Base-by-base conservation (phyloP, 768 basidiomycete species). In the Antrodiella citrinella region DNA sequence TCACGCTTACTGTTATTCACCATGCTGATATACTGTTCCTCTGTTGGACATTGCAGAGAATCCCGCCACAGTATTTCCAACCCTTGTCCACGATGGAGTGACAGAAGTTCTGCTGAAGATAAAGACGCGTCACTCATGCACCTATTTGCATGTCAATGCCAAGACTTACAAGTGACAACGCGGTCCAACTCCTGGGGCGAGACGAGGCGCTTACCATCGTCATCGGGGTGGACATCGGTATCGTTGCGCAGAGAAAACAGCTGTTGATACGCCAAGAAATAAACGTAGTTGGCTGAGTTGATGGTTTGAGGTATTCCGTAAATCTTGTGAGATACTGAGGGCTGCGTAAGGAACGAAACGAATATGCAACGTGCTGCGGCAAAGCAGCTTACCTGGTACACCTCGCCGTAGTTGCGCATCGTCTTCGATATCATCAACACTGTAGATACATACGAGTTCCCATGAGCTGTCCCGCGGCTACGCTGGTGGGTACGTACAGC, bases 261-360 rank as follows among this genome's bases (percentile, higher is more conserved):
- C 56, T 95, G 89, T 57, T 91, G 78, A 63, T 85, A 93, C 0
- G 94, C 95, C 40, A 91, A 78, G 61, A 98, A 99, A 63, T 95
- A 97, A 23, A 93, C 91, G 56, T 97, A 98, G 62, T 96, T 97
- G 0, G 95, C 95, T 0, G 86, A 83, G 64, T 99, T 99, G 69
- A 99, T 93, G 0, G 95, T 96, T 62, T 97, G 95, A 0, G 95
- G 91, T 2, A 96, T 70, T 1, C 95, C 95, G 59, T 95, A 99
- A 57, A 99, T 95, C 70, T 90, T 91, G 70, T 99, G 94, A 0
- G 91, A 81, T 20, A 94, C 94, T 84, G 54, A 1, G 26, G 11
- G 12, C n/a, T 38, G 7, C 19, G 3, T 19, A 20, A 18, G 20
- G 21, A 0, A 35, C 25, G 20, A 20, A 0, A 35, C 25, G 11